phyloP scores from a whole-genome alignment of 805 yeast species.

The Candida pini region DNA sequence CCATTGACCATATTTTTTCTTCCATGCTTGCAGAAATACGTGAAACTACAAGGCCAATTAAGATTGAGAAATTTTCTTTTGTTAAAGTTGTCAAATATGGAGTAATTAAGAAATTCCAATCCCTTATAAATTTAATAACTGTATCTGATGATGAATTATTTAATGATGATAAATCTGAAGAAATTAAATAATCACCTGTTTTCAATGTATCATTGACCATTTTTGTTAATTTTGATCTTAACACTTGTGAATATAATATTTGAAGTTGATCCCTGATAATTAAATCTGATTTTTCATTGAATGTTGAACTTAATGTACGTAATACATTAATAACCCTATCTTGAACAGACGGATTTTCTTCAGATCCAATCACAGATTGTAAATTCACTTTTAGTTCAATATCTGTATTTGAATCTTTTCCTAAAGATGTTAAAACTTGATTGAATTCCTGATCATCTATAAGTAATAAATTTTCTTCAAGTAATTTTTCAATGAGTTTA shows the following conservation, averaged over 20 bases:
- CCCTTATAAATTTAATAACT: conserved; percentile 44
- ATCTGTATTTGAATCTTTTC: conserved; percentile 12
- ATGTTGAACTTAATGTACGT: conserved; percentile 16
- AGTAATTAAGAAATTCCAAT: conserved; percentile 58
- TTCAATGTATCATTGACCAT: conserved; percentile 33
- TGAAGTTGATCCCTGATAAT: conserved; percentile 40
- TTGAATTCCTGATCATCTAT: conserved; percentile 28
- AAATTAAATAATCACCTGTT: conserved; percentile 33
- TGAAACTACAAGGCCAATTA: conserved; percentile 46
- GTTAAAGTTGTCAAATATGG: conserved; percentile 47
- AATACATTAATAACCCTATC: conserved; percentile 19
- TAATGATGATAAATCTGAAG: conserved; percentile 14
- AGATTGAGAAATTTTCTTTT: conserved; percentile 40
- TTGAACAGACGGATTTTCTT: conserved; percentile 17
- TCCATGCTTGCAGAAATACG: conserved; percentile 56
- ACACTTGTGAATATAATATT: conserved; percentile 32
- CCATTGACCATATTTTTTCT: conserved; percentile 58
- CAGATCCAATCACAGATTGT: conserved; percentile 8
- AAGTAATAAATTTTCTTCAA: conserved; percentile 24
- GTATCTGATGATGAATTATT: conserved; percentile 19
- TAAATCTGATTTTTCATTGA: conserved; percentile 27
- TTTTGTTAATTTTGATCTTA: conserved; percentile 30
- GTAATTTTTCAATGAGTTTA: conserved; percentile 30
- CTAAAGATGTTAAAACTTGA: conserved; percentile 18
- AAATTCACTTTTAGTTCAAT: conserved; percentile 17